These are phyloP conservation scores for Fusarium hainanense DNA, from an alignment of 2,329 filamentous ascomycete genomes.

Conservation along the genomic window DNA sequence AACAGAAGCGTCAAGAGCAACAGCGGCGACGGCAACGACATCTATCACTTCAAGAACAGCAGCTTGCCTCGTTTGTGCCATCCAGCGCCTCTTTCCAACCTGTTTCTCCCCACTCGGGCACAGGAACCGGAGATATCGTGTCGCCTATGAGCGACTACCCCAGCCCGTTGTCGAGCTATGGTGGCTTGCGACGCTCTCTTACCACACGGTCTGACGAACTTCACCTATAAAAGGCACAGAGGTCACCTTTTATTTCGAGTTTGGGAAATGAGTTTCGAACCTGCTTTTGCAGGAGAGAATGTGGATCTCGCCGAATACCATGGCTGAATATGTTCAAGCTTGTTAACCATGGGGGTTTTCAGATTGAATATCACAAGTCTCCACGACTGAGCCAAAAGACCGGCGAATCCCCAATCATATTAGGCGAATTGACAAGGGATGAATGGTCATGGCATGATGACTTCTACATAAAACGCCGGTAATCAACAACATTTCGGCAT, in stretches of 20 bases:
- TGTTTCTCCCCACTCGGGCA: conserved; percentile 34
- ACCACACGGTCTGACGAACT: conserved; percentile 45
- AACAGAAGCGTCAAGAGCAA: conserved; percentile 14
- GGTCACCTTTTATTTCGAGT: background rate
- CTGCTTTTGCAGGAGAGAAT: background rate
- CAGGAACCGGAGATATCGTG: conserved; percentile 40
- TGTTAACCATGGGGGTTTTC: background rate
- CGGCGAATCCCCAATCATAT: background rate
- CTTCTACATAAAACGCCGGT: background rate
- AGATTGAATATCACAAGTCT: background rate
- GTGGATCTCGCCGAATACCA: too few relatives aligned
- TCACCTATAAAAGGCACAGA: conserved; percentile 13
- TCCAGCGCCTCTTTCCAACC: conserved; percentile 25
- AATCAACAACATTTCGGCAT: background rate
- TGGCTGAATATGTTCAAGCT: background rate
- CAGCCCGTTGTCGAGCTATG: conserved; percentile 40
- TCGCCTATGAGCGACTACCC: conserved; percentile 43
- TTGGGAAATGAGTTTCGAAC: background rate
- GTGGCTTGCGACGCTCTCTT: conserved; percentile 39
- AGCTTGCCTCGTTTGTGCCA: conserved; percentile 17
- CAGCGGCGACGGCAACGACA: conserved; percentile 18
- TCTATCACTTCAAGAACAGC: conserved; percentile 27
- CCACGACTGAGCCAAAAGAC: too few relatives aligned
- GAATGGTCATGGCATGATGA: background rate
- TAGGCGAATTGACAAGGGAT: background rate